These are phyloP conservation scores for Podila horticola DNA, from an alignment of 192 early-diverging fungal species.

Conservation along the genomic window DNA sequence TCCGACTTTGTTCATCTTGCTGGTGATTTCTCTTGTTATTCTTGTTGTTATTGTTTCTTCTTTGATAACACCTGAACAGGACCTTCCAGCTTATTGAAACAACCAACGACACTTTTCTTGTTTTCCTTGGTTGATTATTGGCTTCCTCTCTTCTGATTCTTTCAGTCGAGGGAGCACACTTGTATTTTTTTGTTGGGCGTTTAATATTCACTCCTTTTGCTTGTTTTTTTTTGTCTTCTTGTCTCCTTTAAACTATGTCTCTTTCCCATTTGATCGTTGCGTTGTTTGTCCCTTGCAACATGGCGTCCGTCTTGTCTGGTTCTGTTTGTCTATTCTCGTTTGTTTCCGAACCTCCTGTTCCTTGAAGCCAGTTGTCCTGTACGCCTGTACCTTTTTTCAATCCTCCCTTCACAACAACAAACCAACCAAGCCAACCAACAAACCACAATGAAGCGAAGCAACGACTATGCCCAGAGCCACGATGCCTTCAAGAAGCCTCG, in stretches of 20 bases:
- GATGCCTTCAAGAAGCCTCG: constrained; percentile 69
- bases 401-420: neutral
- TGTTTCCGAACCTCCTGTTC: neutral
- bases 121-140: too few species aligned
- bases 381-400: neutral
- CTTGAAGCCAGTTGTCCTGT: neutral
- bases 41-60: neutral
- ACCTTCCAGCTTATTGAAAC: too few species aligned
- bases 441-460: constrained; percentile 65
- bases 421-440: neutral
- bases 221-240: constrained; percentile 1
- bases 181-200: neutral
- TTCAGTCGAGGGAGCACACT: too few species aligned
- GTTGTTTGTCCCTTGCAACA: neutral
- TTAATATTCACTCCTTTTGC: neutral
- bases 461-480: constrained; percentile 65
- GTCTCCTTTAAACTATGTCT: neutral
- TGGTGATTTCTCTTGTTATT: neutral
- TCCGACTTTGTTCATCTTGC: neutral
- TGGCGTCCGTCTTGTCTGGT: constrained; percentile 1
- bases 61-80: too few species aligned
- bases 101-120: too few species aligned
- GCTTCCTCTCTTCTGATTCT: too few species aligned
- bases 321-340: constrained; percentile 1
- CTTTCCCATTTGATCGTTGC: neutral